These are phyloP conservation scores for Cichorium intybus DNA, from an alignment of 140 eudicot genomes.

Conservation along the genomic window DNA sequence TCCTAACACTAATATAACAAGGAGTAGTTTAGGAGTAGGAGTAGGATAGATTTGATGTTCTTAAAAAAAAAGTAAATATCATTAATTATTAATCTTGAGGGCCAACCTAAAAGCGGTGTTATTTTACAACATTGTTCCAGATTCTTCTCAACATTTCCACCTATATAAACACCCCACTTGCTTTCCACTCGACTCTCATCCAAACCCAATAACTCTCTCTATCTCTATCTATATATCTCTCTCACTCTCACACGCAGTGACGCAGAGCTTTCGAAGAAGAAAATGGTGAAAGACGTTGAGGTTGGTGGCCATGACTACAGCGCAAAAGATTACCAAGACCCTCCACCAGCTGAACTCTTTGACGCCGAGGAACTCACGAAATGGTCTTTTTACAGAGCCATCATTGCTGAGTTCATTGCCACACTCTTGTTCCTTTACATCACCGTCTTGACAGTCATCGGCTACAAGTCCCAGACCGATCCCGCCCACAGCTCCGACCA, in stretches of 20 bases:
- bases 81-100: too few relatives aligned
- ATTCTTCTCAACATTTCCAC: slow-evolving; percentile 2
- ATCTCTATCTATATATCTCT: too few relatives aligned
- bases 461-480: slow-evolving; percentile 38
- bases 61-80: too few relatives aligned
- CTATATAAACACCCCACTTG: slow-evolving; percentile 23
- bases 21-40: too few relatives aligned
- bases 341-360: slow-evolving; percentile 36
- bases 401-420: slow-evolving; percentile 46
- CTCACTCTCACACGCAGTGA: not conserved
- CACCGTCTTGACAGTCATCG: slow-evolving; percentile 52
- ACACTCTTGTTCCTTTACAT: slow-evolving; percentile 46
- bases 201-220: not conserved
- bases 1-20: too few relatives aligned
- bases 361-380: slow-evolving; percentile 36
- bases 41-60: too few relatives aligned
- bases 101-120: too few relatives aligned
- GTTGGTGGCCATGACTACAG: slow-evolving; percentile 22
- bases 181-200: slow-evolving; percentile 13
- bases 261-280: not conserved
- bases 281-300: slow-evolving; percentile 33
- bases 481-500: slow-evolving; percentile 24
- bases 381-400: slow-evolving; percentile 49
- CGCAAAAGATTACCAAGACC: slow-evolving; percentile 45
- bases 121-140: not conserved